Evolutionary conservation across 805 yeast genomes (phyloP), one percentile per base, ranked within the genome.

Genomic region (Sugiyamaella americana): DNA sequence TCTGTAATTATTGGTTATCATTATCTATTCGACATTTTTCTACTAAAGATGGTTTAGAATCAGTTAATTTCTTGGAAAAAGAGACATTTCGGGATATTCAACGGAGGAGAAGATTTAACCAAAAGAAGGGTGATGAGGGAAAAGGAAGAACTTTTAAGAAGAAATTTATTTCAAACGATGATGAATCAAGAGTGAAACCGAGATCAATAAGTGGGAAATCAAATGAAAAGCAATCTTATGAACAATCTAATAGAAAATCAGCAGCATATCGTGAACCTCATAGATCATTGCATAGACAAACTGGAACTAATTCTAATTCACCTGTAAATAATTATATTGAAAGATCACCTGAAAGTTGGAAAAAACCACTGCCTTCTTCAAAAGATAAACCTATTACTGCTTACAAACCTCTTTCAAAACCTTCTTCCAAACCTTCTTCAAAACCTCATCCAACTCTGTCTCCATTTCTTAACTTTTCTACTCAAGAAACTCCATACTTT

Each of bases 401-500:
- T n/a, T n/a, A n/a, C n/a, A n/a, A n/a, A n/a, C n/a, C n/a, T n/a
- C n/a, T n/a, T n/a, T n/a, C n/a, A n/a, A n/a, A n/a, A n/a, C n/a
- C n/a, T n/a, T n/a, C n/a, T n/a, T n/a, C n/a, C n/a, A n/a, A n/a
- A n/a, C n/a, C n/a, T n/a, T n/a, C n/a, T n/a, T n/a, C n/a, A n/a
- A n/a, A n/a, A n/a, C n/a, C n/a, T n/a, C n/a, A n/a, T n/a, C 32
- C 32, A 26, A 13, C 32, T 16, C 2, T 16, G 8, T 19, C 20
- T 32, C 44, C 48, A 19, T 45, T 45, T 34, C 13, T 6, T 10
- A 29, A 39, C 32, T 45, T 45, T 35, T 19, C 3, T 5, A 23
- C 17, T 13, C 18, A 19, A 4, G 48, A 45, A n/a, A 11, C 26
- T 6, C n/a, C 32, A 4, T 18, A 16, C 19, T 13, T 20, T 19